These are phyloP conservation scores for Kappamyces sp. DNA, from an alignment of 192 early-diverging fungal genomes.

Conservation along the genomic window DNA sequence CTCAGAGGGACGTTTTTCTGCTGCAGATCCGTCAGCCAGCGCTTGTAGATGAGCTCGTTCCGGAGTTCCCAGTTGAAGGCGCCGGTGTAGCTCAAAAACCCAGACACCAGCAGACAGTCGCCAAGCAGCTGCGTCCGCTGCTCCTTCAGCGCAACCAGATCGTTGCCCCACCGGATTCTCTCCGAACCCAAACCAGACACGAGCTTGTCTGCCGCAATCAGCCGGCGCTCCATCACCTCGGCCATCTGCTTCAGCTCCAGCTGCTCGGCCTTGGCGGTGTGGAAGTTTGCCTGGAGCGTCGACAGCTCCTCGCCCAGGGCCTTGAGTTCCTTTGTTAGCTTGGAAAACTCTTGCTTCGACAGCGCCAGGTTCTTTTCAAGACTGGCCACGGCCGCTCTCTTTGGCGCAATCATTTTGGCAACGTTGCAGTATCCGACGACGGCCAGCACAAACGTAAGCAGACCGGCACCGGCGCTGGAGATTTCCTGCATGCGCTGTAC, in stretches of 20 bases:
- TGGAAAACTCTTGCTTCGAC: slow-evolving; percentile 55
- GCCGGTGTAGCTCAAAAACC: slow-evolving; percentile 56
- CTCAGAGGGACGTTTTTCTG: slow-evolving; percentile 40
- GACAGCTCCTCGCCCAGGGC: slow-evolving; percentile 46
- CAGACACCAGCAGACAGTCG: slow-evolving; percentile 55
- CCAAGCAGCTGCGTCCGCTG: slow-evolving; percentile 51
- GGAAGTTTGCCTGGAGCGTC: slow-evolving; percentile 49
- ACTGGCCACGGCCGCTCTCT: slow-evolving; percentile 49
- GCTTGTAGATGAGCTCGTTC: slow-evolving; percentile 53
- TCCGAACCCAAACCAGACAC: slow-evolving; percentile 57
- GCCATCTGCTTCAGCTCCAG: slow-evolving; percentile 58
- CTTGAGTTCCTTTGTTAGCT: slow-evolving; percentile 52
- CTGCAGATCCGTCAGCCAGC: slow-evolving; percentile 46
- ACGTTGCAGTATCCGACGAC: slow-evolving; percentile 60
- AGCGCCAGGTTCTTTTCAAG: slow-evolving; percentile 53
- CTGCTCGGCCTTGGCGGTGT: slow-evolving; percentile 55
- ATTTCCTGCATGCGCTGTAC: slow-evolving; percentile 53
- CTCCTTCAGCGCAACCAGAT: slow-evolving; percentile 47
- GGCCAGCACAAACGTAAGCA: slow-evolving; percentile 54
- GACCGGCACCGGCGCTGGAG: slow-evolving; percentile 51
- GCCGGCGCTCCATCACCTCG: slow-evolving; percentile 56
- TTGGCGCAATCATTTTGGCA: slow-evolving; percentile 52
- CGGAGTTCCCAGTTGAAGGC: slow-evolving; percentile 60
- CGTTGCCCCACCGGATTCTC: slow-evolving; percentile 54
- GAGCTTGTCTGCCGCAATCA: slow-evolving; percentile 55